Evolutionary conservation across 768 basidiomycete genomes (phyloP).

Genomic region (Trametes punicea): DNA sequence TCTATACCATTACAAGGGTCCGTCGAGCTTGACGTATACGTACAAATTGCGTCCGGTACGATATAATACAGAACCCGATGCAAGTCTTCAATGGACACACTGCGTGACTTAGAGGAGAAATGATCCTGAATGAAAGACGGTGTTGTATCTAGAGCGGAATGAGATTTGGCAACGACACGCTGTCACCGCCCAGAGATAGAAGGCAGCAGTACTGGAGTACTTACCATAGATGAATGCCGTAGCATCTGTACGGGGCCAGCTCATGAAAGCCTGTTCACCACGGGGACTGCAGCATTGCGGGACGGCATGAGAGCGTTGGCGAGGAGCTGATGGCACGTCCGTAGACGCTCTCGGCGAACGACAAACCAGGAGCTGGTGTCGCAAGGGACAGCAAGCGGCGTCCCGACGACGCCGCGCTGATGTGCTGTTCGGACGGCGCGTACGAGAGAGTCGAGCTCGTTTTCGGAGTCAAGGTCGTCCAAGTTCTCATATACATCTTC

Average conservation of each 20-base stretch:
- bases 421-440: constrained; percentile 55
- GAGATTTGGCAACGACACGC: too few species aligned
- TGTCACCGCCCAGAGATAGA: too few species aligned
- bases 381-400: constrained; percentile 68
- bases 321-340: constrained; percentile 36
- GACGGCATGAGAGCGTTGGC: constrained; percentile 31
- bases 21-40: too few species aligned
- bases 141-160: too few species aligned
- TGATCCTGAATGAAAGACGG: too few species aligned
- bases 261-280: constrained; percentile 2
- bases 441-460: constrained; percentile 74
- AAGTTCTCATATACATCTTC: constrained; percentile 68
- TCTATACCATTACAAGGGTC: too few species aligned
- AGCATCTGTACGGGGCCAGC: not conserved
- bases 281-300: constrained; percentile 16
- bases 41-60: too few species aligned
- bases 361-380: constrained; percentile 84
- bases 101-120: too few species aligned
- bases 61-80: too few species aligned
- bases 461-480: constrained; percentile 81
- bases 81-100: too few species aligned
- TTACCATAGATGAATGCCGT: too few species aligned
- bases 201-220: too few species aligned
- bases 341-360: constrained; percentile 61
- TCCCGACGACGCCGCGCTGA: constrained; percentile 55